phyloP scores from a whole-genome alignment of 768 basidiomycete genomes.

The Suillus hirtellus region DNA sequence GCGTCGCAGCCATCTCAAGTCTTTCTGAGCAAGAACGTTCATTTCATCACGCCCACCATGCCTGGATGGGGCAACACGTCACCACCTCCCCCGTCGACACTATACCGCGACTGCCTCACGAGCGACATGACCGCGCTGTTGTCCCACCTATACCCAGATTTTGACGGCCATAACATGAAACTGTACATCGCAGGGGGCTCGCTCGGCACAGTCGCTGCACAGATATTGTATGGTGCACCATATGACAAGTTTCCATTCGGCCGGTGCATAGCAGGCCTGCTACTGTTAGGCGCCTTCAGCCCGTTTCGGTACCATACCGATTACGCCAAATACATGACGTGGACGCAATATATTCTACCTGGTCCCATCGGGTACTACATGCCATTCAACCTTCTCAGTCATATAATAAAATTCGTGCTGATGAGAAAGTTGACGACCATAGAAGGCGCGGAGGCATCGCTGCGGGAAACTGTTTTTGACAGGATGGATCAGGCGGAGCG shows the following conservation, averaged over 20 bases:
- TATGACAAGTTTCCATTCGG: slow-evolving; percentile 54
- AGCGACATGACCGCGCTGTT: slow-evolving; percentile 49
- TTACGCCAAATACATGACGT: slow-evolving; percentile 47
- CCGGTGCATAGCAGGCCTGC: slow-evolving; percentile 43
- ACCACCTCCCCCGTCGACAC: slow-evolving; percentile 31
- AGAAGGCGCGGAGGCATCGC: slow-evolving; percentile 42
- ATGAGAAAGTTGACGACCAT: slow-evolving; percentile 37
- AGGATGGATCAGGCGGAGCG: slow-evolving; percentile 41
- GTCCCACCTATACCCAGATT: slow-evolving; percentile 48
- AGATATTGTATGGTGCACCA: slow-evolving; percentile 55
- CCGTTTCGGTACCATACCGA: slow-evolving; percentile 48
- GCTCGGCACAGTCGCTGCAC: slow-evolving; percentile 54
- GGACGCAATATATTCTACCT: slow-evolving; percentile 45
- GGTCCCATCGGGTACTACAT: slow-evolving; percentile 46
- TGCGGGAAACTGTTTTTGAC: slow-evolving; percentile 40
- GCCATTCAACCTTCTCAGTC: slow-evolving; percentile 40
- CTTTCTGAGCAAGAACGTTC: slow-evolving; percentile 42
- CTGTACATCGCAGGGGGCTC: slow-evolving; percentile 56
- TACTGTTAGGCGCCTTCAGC: slow-evolving; percentile 48
- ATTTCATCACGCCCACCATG: slow-evolving; percentile 52
- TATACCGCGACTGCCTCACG: slow-evolving; percentile 44
- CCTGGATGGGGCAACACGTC: slow-evolving; percentile 62
- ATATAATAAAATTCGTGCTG: slow-evolving; percentile 35
- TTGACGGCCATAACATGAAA: slow-evolving; percentile 33
- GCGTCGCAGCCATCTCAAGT: slow-evolving; percentile 35